Conservation (phyloP, 192 early-diverging fungal genomes). For the Backusella liffmaniae region DNA sequence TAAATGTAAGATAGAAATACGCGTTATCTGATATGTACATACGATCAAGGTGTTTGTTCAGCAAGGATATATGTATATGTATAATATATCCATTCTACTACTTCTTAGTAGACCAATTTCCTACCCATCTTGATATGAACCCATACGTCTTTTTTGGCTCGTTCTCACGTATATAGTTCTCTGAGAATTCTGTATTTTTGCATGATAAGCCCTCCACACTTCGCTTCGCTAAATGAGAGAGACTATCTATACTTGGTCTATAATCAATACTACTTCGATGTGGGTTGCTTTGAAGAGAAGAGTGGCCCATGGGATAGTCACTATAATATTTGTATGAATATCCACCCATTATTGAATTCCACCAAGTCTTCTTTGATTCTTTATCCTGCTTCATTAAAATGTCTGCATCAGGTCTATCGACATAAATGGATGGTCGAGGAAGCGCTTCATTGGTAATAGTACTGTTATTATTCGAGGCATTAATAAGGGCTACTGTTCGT, state of each 20-base stretch:
- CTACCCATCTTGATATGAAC: constrained; percentile 21
- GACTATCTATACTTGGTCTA: constrained; percentile 29
- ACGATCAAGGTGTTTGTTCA: neutral
- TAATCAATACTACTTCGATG: constrained; percentile 24
- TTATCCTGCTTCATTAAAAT: constrained; percentile 24
- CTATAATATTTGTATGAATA: constrained; percentile 25
- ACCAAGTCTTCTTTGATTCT: constrained; percentile 38
- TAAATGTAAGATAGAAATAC: neutral
- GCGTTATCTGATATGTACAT: neutral
- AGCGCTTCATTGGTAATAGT: neutral
- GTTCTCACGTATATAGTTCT: neutral
- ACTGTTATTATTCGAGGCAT: constrained; percentile 19
- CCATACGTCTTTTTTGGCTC: constrained; percentile 1
- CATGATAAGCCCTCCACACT: constrained; percentile 20
- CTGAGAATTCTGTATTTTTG: constrained; percentile 10
- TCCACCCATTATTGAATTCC: constrained; percentile 30
- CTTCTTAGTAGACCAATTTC: constrained; percentile 13
- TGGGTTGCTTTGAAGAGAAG: neutral
- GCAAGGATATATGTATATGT: neutral
- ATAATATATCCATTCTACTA: neutral
- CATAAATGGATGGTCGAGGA: constrained; percentile 20
- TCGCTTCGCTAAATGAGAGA: constrained; percentile 26
- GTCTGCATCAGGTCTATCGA: constrained; percentile 23
- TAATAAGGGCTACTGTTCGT: constrained; percentile 19
- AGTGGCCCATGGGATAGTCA: constrained; percentile 6